phyloP scores from a whole-genome alignment of 192 early-diverging fungal genomes.

The Nowakowskiella sp. region DNA sequence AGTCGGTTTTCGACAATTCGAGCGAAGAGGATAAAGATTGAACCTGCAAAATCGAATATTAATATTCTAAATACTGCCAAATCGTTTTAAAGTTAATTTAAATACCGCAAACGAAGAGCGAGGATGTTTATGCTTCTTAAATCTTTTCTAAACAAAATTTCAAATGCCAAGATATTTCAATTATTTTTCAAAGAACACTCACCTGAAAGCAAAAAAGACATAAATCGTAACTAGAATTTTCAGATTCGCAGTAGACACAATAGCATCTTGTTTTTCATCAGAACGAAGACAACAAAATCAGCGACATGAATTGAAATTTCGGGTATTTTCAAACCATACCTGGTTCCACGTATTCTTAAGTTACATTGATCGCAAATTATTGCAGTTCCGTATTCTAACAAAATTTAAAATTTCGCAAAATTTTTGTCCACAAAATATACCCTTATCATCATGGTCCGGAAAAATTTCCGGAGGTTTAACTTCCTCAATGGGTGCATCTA shows the following conservation, averaged over 20 bases:
- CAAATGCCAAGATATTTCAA: slow-evolving; percentile 16
- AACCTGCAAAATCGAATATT: slow-evolving; percentile 49
- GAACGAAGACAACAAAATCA: neutral
- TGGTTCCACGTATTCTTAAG: too few relatives aligned
- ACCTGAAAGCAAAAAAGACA: slow-evolving; percentile 35
- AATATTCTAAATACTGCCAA: slow-evolving; percentile 44
- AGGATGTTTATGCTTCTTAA: slow-evolving; percentile 65
- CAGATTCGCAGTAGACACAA: slow-evolving; percentile 73
- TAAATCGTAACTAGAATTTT: slow-evolving; percentile 58
- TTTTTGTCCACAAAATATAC: too few relatives aligned
- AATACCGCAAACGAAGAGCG: slow-evolving; percentile 70
- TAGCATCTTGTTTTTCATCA: slow-evolving; percentile 38
- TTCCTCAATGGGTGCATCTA: too few relatives aligned
- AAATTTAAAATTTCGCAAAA: too few relatives aligned
- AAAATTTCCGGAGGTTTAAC: too few relatives aligned
- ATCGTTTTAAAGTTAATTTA: slow-evolving; percentile 37
- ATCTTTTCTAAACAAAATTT: slow-evolving; percentile 65
- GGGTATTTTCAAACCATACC: too few relatives aligned
- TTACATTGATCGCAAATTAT: too few relatives aligned
- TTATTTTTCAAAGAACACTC: slow-evolving; percentile 7
- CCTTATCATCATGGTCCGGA: too few relatives aligned
- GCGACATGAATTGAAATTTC: neutral
- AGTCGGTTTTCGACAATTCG: too few relatives aligned
- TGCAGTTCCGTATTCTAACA: too few relatives aligned
- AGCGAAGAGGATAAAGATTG: slow-evolving; percentile 19